Evolutionary conservation across 768 basidiomycete species (phyloP), one percentile per base, ranked within the genome.

Genomic region (Pisolithus marmoratus): DNA sequence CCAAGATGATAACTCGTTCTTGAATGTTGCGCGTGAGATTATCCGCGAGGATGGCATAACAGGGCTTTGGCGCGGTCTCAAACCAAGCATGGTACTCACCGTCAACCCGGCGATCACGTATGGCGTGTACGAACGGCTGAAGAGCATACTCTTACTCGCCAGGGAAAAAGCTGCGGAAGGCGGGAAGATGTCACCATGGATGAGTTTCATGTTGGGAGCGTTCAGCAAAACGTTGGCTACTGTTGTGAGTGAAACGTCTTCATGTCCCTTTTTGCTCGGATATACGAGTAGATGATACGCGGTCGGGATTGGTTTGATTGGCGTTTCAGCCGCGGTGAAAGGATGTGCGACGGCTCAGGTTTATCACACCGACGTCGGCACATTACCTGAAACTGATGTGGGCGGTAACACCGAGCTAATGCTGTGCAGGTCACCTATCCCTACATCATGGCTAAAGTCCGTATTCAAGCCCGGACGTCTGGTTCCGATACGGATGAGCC

Each of bases 21-120:
- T 89, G 20, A 77, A 74, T 27, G 87, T 96, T 8, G 91, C 85
- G 8, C 76, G 78, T 12, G 90, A 94, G 66, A 96, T 99, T 63
- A 74, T 98, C 38, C 80, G 82, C 1, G 91, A 95, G 68, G 91
- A 95, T 54, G 93, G 93, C 49, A 73, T 92, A 2, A 76, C 81
- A 0, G 94, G 91, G 8, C 73, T 98, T 2, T 99, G 96, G 96
- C 76, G 93, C 6, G 96, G 96, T 7, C 73, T 97, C 54, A 90
- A 86, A 65, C 94, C 96, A 2, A 84, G 90, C 38, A 71, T 99
- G 58, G 92, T 97, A n/a, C 78, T 99, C 31, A 98, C 95, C 31
- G 84, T 94, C 49, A 98, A 98, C 69, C 95, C 96, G 5, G 93
- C 95, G 22, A 97, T 99, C 67, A 99, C 95, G 1, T 97, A 95